Conservation (phyloP, 257 asterid species). For the Nicotiana undulata region DNA sequence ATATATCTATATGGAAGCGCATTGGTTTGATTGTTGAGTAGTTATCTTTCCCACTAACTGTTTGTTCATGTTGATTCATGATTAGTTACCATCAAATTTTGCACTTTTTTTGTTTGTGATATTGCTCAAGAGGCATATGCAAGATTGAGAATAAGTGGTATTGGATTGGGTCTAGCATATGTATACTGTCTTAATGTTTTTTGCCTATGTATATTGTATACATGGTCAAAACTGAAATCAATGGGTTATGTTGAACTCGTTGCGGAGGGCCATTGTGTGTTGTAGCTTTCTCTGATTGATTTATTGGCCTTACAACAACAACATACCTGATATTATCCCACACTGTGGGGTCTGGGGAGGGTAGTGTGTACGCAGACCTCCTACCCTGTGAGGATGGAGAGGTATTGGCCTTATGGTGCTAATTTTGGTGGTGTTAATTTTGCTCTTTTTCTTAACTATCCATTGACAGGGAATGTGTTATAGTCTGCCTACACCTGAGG, state of each 20-base stretch:
- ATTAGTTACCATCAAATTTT: neutral
- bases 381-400: too few species aligned
- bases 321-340: too few species aligned
- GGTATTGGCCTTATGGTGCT: neutral
- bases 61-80: neutral
- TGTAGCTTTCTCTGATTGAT: neutral
- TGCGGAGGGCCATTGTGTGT: too few species aligned
- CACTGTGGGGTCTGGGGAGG: too few species aligned
- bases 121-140: neutral
- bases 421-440: neutral
- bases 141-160: neutral
- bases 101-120: neutral
- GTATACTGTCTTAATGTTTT: neutral
- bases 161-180: neutral
- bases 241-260: too few species aligned
- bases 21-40: neutral
- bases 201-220: neutral
- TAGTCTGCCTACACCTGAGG: conserved; percentile 75
- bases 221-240: neutral
- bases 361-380: too few species aligned
- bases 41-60: neutral
- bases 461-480: conserved; percentile 84
- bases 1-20: neutral
- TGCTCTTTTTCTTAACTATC: conserved; percentile 1
- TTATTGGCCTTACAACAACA: neutral